Evolutionary conservation across 2,329 filamentous ascomycete genomes (phyloP).

Genomic region (Colletotrichum horii): DNA sequence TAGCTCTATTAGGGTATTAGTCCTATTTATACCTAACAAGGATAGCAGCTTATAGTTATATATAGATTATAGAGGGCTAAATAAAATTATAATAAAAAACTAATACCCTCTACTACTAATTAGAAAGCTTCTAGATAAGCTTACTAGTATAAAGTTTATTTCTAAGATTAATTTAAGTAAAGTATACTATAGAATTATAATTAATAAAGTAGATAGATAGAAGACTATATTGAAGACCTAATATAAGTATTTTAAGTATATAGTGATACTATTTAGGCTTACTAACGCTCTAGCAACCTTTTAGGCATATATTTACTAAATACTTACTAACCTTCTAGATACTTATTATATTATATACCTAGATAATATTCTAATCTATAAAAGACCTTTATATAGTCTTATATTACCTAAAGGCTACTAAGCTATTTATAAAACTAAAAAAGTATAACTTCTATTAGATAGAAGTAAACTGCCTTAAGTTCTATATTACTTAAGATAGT

Average conservation of each 20-base stretch:
- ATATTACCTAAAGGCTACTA: background rate
- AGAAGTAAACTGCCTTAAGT: too few species aligned
- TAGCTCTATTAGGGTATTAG: too few species aligned
- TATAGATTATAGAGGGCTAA: background rate
- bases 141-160: too few species aligned
- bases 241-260: background rate
- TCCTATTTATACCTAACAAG: too few species aligned
- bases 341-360: background rate
- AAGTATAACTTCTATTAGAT: background rate
- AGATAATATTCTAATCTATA: background rate
- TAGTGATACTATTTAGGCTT: background rate
- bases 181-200: background rate
- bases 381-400: background rate
- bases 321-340: background rate
- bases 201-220: background rate
- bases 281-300: background rate
- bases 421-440: background rate
- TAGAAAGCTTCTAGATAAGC: background rate
- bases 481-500: background rate
- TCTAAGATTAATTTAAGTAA: too few species aligned
- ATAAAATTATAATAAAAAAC: too few species aligned
- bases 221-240: background rate
- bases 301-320: background rate
- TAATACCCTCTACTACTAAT: background rate
- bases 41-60: too few species aligned